phyloP scores from a whole-genome alignment of 306 rosid genomes.

The Trichosanthes truncata region DNA sequence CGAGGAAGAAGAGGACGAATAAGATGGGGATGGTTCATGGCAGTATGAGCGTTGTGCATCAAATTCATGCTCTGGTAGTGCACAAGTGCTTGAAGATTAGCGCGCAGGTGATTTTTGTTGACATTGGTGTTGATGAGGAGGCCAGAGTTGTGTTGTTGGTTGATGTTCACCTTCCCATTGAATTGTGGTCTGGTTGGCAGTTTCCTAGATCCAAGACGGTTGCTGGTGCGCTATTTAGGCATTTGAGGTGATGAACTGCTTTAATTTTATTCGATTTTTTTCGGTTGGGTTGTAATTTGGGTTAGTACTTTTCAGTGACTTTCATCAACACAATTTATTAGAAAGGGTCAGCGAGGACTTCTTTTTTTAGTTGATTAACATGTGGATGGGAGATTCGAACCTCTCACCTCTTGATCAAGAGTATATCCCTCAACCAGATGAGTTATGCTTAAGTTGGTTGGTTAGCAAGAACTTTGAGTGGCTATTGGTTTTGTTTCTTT shows the following conservation, averaged over 20 bases:
- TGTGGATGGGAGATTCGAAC: too few species aligned
- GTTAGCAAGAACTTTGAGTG: not conserved
- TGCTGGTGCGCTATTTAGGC: slow-evolving; percentile 63
- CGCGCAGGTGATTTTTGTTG: slow-evolving; percentile 39
- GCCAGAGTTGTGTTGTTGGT: slow-evolving; percentile 55
- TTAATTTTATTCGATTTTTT: not conserved
- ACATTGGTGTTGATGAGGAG: slow-evolving; percentile 17
- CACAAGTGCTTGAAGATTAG: slow-evolving; percentile 41
- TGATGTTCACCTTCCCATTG: slow-evolving; percentile 58
- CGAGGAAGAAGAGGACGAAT: slow-evolving; percentile 29
- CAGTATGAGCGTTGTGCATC: slow-evolving; percentile 69
- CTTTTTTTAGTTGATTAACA: too few species aligned
- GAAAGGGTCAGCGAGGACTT: not conserved
- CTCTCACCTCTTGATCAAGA: too few species aligned
- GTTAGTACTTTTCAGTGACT: not conserved
- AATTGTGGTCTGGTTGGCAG: slow-evolving; percentile 73
- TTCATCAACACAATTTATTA: not conserved
- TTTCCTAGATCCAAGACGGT: slow-evolving; percentile 44
- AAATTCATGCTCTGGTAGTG: slow-evolving; percentile 54
- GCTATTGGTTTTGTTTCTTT: not conserved
- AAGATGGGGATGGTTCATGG: slow-evolving; percentile 65
- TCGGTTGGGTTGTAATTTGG: not conserved
- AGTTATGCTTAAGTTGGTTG: too few species aligned
- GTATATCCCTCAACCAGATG: too few species aligned
- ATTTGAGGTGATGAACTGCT: slow-evolving; percentile 51